Percentiles rank a stretch among this genome's conserved stretches.
Evolutionary conservation across 208 protist genomes (phyloP).

Genomic region (Angomonas desouzai): DNA sequence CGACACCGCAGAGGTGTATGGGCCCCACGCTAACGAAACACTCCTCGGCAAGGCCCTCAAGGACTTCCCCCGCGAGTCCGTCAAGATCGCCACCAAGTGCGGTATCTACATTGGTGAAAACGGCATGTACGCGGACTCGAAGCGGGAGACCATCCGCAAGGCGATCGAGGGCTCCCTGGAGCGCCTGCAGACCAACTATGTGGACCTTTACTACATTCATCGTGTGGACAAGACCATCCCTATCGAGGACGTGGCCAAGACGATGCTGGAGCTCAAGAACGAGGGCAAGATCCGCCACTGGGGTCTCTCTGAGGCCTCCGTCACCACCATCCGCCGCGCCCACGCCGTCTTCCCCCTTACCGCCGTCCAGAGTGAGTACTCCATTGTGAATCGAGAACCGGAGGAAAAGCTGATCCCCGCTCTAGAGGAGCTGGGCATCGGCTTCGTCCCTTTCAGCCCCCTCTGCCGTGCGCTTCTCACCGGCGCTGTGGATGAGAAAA

Average conservation of each 20-base stretch:
- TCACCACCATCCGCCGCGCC: slow-evolving; percentile 21
- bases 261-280: slow-evolving; percentile 30
- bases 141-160: slow-evolving; percentile 18
- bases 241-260: slow-evolving; percentile 27
- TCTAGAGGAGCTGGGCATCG: slow-evolving; percentile 34
- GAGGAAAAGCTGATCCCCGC: slow-evolving; percentile 22
- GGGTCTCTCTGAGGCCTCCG: slow-evolving; percentile 24
- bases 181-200: slow-evolving; percentile 30
- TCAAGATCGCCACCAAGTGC: slow-evolving; percentile 32
- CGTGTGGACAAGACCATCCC: slow-evolving; percentile 25
- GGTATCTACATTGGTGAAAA: slow-evolving; percentile 18
- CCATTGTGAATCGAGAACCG: slow-evolving; percentile 22
- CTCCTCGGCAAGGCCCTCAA: slow-evolving; percentile 29
- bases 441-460: slow-evolving; percentile 27
- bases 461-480: slow-evolving; percentile 27
- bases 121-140: slow-evolving; percentile 6
- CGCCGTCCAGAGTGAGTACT: slow-evolving; percentile 36
- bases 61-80: slow-evolving; percentile 19
- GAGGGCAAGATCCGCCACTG: slow-evolving; percentile 39
- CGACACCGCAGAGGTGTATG: slow-evolving; percentile 35
- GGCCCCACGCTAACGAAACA: slow-evolving; percentile 27
- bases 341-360: slow-evolving; percentile 32
- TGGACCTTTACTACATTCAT: slow-evolving; percentile 48
- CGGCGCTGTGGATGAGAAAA: slow-evolving; percentile 16
- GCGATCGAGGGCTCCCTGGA: slow-evolving; percentile 35